Percentiles rank a stretch among this genome's conserved stretches.
phyloP scores from a whole-genome alignment of 2,329 filamentous ascomycete genomes.

The Arthrobotrys musiformis region DNA sequence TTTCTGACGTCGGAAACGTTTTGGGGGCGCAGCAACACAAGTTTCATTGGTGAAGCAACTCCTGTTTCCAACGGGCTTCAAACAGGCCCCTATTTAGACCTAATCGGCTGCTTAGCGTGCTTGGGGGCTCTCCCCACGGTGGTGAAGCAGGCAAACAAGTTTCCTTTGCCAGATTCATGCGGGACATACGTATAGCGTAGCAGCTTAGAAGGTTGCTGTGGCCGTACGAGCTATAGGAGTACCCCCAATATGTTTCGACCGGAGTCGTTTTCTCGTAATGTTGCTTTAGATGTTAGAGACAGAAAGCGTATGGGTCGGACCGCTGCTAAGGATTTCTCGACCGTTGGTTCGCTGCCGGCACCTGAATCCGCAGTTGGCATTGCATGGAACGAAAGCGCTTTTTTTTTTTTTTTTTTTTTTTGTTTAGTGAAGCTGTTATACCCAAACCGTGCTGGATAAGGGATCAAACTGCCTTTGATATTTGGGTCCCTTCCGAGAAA shows the following conservation, averaged over 20 bases:
- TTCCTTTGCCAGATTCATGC: constrained; percentile 8
- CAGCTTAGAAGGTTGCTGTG: constrained; percentile 2
- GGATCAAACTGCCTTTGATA: constrained; percentile 29
- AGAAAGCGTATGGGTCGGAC: constrained; percentile 22
- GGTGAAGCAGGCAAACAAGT: constrained; percentile 18
- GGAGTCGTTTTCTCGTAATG: constrained; percentile 30
- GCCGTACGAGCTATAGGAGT: constrained; percentile 39
- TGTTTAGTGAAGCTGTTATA: neutral
- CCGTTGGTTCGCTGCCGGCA: constrained; percentile 32
- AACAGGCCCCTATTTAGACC: constrained; percentile 23
- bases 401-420: no score
- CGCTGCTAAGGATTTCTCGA: constrained; percentile 11
- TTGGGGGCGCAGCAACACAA: constrained; percentile 38
- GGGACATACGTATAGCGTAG: constrained; percentile 8
- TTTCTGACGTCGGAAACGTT: constrained; percentile 25
- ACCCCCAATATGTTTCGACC: constrained; percentile 42
- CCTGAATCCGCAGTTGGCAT: constrained; percentile 34
- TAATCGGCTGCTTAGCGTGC: constrained; percentile 5
- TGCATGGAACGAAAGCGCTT: neutral
- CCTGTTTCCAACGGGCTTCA: constrained; percentile 53
- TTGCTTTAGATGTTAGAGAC: constrained; percentile 39
- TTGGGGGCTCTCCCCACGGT: neutral
- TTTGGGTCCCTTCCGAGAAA: constrained; percentile 1
- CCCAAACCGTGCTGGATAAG: neutral
- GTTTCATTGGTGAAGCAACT: constrained; percentile 53